Percentiles rank a stretch among this genome's conserved stretches.
These are phyloP conservation scores for Helenozyma baotianmanensis DNA, from an alignment of 805 yeast species.

Conservation along the genomic window DNA sequence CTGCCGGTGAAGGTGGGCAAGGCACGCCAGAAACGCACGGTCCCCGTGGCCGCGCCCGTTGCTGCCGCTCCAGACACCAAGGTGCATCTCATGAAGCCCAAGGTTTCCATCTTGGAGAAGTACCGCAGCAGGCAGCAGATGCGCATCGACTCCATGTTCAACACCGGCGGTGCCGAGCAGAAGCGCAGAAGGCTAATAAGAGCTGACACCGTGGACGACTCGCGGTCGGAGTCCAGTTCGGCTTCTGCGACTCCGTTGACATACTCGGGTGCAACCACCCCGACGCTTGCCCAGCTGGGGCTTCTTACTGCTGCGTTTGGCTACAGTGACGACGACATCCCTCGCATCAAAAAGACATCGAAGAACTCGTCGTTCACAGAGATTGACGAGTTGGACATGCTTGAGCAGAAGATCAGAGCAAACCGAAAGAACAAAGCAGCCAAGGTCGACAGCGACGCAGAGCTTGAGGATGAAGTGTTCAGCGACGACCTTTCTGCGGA, in stretches of 20 bases:
- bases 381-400: constrained; percentile 34
- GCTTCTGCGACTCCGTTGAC: constrained; percentile 1
- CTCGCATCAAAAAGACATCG: constrained; percentile 3
- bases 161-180: constrained; percentile 16
- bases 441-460: constrained; percentile 36
- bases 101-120: constrained; percentile 39
- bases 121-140: constrained; percentile 33
- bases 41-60: constrained; percentile 5
- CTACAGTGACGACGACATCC: constrained; percentile 5
- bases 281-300: constrained; percentile 1
- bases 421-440: constrained; percentile 22
- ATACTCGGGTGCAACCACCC: background rate
- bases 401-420: constrained; percentile 36
- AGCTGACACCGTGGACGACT: constrained; percentile 13
- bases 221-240: background rate
- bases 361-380: constrained; percentile 11
- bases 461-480: constrained; percentile 38
- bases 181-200: constrained; percentile 36
- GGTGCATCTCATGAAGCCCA: constrained; percentile 36
- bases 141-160: constrained; percentile 24
- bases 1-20: constrained; percentile 35
- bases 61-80: constrained; percentile 25
- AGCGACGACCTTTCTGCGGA: constrained; percentile 50
- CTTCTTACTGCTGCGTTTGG: constrained; percentile 4
- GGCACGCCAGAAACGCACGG: constrained; percentile 21